Conservation (phyloP, 306 rosid species). For the Phaseolus lunatus region DNA sequence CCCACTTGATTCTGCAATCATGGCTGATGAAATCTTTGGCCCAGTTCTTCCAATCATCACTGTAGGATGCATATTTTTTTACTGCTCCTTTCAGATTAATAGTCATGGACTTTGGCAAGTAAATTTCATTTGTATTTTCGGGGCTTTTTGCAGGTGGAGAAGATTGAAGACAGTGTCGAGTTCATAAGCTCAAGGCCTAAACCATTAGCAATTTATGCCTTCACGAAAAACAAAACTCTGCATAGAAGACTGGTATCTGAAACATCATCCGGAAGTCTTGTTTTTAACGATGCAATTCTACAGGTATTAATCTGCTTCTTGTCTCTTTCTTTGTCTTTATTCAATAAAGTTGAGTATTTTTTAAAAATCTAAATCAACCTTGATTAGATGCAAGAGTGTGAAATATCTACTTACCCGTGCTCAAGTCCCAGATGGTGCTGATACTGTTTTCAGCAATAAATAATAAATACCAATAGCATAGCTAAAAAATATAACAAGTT, state of each 20-base stretch:
- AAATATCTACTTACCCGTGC: no score
- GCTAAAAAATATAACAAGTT: background rate
- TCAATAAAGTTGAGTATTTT: background rate
- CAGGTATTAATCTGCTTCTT: constrained; percentile 50
- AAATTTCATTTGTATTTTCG: constrained; percentile 11
- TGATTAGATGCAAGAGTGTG: no score
- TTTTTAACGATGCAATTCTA: constrained; percentile 66
- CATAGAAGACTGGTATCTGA: constrained; percentile 64
- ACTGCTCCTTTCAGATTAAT: background rate
- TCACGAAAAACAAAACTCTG: constrained; percentile 62
- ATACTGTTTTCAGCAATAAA: no score
- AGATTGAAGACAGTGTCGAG: constrained; percentile 70
- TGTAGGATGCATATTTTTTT: constrained; percentile 42
- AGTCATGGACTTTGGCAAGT: background rate
- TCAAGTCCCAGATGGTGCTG: no score
- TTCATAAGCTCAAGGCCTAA: constrained; percentile 76
- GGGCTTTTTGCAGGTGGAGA: constrained; percentile 60
- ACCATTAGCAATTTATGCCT: constrained; percentile 71
- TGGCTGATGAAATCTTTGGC: constrained; percentile 82
- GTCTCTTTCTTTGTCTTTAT: background rate
- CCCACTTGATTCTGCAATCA: constrained; percentile 67
- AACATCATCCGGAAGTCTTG: constrained; percentile 75
- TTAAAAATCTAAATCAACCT: background rate
- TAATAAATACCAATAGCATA: no score
- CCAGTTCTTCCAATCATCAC: constrained; percentile 79